A percentile compares a stretch with the other conserved stretches of the same genome.
These are phyloP conservation scores for Jamesozyma jinghongensis DNA, from an alignment of 805 yeast genomes.

Conservation along the genomic window DNA sequence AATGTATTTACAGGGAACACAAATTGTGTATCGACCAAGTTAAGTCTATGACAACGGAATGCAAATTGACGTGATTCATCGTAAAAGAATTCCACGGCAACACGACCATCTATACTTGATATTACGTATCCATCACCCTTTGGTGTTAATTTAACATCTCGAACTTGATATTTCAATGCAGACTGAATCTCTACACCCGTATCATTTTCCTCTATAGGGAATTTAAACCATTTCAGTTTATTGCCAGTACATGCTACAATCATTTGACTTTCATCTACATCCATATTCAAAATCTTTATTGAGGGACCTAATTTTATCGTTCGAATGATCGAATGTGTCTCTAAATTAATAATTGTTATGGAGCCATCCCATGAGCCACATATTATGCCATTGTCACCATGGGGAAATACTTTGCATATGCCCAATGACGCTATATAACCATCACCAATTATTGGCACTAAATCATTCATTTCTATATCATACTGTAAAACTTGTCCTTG, in stretches of 20 bases:
- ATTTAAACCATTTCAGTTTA: slow-evolving; percentile 29
- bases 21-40: slow-evolving; percentile 38
- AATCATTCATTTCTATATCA: slow-evolving; percentile 40
- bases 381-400: slow-evolving; percentile 29
- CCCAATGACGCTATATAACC: slow-evolving; percentile 32
- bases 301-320: slow-evolving; percentile 7
- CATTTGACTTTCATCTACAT: slow-evolving; percentile 36
- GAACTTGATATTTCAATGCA: slow-evolving; percentile 58
- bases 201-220: slow-evolving; percentile 9
- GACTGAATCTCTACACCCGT: slow-evolving; percentile 34
- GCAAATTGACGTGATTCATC: slow-evolving; percentile 51
- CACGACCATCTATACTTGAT: slow-evolving; percentile 75
- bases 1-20: slow-evolving; percentile 75
- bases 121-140: slow-evolving; percentile 50
- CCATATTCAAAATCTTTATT: slow-evolving; percentile 45
- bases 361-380: slow-evolving; percentile 58
- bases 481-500: slow-evolving; percentile 46
- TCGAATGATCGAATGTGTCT: slow-evolving; percentile 14
- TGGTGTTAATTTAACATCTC: slow-evolving; percentile 47
- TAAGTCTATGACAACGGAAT: slow-evolving; percentile 67
- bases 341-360: slow-evolving; percentile 40
- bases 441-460: slow-evolving; percentile 9
- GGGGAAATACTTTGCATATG: slow-evolving; percentile 23
- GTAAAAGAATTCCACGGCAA: slow-evolving; percentile 60
- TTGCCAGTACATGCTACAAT: slow-evolving; percentile 49